phyloP scores from a whole-genome alignment of 805 yeast species.

The Isabelozyma gotoi region DNA sequence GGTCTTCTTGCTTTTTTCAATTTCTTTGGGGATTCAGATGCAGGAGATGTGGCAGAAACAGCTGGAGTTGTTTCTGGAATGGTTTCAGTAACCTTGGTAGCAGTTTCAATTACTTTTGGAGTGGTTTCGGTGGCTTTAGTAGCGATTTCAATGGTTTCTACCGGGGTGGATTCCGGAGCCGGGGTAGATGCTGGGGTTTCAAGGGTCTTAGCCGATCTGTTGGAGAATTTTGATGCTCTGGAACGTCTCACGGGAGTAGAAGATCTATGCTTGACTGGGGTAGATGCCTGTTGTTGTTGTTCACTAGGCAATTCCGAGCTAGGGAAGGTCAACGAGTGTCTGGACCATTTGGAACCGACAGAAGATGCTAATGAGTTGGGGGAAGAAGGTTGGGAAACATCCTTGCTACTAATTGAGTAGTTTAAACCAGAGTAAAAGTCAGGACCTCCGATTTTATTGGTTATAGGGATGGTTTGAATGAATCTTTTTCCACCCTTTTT shows the following conservation, averaged over 20 bases:
- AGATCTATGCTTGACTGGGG: no score
- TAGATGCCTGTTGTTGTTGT: conserved; percentile 4
- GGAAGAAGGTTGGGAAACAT: neutral
- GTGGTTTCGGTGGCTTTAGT: conserved; percentile 2
- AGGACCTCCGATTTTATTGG: conserved; percentile 12
- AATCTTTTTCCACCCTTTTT: conserved; percentile 27
- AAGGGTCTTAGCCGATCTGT: conserved; percentile 9
- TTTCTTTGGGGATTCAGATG: conserved; percentile 5
- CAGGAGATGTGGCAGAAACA: conserved; percentile 4
- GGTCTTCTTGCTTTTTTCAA: conserved; percentile 51
- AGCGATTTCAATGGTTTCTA: neutral
- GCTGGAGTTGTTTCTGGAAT: conserved; percentile 1
- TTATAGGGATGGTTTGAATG: conserved; percentile 34
- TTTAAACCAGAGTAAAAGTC: conserved; percentile 23
- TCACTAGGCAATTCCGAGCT: conserved; percentile 2
- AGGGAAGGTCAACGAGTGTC: conserved; percentile 23
- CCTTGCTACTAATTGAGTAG: conserved; percentile 8
- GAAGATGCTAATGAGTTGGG: neutral
- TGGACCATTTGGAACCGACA: conserved; percentile 27
- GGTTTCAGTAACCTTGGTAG: conserved; percentile 2
- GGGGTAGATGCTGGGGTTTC: conserved; percentile 3
- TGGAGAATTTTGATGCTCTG: conserved; percentile 27
- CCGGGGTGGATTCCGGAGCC: no score
- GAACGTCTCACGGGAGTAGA: conserved; percentile 27
- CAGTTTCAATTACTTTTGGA: conserved; percentile 5